Conservation (phyloP, 768 basidiomycete species). For the Hemileccinum impolitum region DNA sequence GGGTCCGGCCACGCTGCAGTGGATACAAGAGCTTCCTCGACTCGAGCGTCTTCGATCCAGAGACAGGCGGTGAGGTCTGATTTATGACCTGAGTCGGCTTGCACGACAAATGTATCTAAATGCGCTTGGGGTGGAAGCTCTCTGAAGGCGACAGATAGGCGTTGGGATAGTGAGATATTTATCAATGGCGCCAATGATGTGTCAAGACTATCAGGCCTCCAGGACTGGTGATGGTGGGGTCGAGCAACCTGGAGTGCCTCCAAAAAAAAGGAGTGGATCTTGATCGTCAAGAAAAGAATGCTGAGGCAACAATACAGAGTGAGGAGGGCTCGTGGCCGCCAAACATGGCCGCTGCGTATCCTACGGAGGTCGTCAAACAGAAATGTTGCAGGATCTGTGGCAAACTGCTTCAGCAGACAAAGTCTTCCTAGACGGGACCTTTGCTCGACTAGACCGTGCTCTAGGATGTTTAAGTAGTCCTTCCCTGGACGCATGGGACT, state of each 20-base stretch:
- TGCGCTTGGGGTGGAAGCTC: conserved; percentile 23
- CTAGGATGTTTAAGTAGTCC: conserved; percentile 14
- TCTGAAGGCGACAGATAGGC: conserved; percentile 36
- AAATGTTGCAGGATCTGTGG: conserved; percentile 22
- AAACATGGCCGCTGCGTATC: conserved; percentile 21
- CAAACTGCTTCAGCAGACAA: conserved; percentile 27
- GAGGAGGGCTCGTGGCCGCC: conserved; percentile 32
- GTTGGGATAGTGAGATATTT: conserved; percentile 30
- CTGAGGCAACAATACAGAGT: conserved; percentile 42
- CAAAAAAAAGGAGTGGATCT: conserved; percentile 17
- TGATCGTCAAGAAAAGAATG: conserved; percentile 36
- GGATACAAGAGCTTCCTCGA: conserved; percentile 38
- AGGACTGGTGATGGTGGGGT: not conserved
- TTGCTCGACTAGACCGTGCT: conserved; percentile 16
- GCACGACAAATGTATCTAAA: conserved; percentile 38
- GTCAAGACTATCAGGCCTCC: not conserved
- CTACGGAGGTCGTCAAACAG: conserved; percentile 25
- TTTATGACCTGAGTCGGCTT: conserved; percentile 5
- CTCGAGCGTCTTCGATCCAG: conserved; percentile 39
- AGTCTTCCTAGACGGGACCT: conserved; percentile 16
- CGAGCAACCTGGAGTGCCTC: conserved; percentile 1
- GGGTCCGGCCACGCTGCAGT: conserved; percentile 45
- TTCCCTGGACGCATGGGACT: not conserved
- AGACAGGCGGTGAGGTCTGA: conserved; percentile 45
- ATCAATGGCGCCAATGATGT: conserved; percentile 20